A percentile compares a stretch with the other conserved stretches of the same genome.
phyloP scores from a whole-genome alignment of 106 monocot genomes.

The Dioscorea alata region DNA sequence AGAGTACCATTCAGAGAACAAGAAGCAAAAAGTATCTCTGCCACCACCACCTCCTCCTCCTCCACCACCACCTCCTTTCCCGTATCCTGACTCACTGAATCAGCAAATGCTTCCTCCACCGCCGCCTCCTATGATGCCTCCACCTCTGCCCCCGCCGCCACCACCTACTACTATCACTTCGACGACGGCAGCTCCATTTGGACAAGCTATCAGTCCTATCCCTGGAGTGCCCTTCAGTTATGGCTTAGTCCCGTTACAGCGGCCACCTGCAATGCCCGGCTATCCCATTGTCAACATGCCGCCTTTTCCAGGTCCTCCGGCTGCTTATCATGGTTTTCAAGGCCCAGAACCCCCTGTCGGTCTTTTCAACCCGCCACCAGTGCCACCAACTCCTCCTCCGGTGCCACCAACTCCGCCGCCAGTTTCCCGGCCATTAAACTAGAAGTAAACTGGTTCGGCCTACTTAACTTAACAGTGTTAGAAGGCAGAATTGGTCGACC shows the following conservation, averaged over 20 bases:
- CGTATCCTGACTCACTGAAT: neutral
- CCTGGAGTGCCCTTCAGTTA: conserved; percentile 11
- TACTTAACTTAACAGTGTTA: too few relatives aligned
- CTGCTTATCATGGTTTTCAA: conserved; percentile 11
- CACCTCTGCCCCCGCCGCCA: neutral
- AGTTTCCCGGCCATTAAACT: conserved; percentile 4
- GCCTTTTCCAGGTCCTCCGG: conserved; percentile 11
- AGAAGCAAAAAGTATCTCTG: conserved; percentile 2
- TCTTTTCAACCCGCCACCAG: conserved; percentile 3
- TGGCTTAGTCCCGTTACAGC: neutral
- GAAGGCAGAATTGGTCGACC: too few relatives aligned
- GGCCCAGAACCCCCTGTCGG: neutral
- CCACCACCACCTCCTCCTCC: conserved; percentile 2
- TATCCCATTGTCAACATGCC: conserved; percentile 12
- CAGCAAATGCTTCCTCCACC: neutral
- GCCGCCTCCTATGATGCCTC: conserved; percentile 1
- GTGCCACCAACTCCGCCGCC: conserved; percentile 12
- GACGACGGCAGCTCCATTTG: neutral
- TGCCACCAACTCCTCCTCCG: neutral
- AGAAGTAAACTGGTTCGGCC: too few relatives aligned
- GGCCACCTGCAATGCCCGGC: conserved; percentile 5
- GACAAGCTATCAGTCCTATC: conserved; percentile 2
- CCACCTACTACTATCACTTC: neutral
- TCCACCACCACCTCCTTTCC: neutral
- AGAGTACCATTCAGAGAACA: neutral